These are phyloP conservation scores for Wickerhamomyces chambardii DNA, from an alignment of 805 yeast species.

Conservation along the genomic window DNA sequence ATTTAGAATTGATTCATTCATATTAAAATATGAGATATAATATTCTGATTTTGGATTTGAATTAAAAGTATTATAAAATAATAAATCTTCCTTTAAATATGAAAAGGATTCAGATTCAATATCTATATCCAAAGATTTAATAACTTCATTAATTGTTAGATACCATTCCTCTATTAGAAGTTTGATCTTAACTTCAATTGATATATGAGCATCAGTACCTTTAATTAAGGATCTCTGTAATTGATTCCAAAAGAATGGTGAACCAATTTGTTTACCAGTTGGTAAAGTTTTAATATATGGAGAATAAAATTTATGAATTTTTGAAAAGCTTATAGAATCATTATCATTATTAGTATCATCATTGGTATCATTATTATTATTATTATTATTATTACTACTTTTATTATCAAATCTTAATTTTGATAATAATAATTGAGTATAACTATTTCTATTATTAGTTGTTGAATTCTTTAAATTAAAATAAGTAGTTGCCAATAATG, in stretches of 20 bases:
- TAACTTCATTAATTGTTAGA: conserved; percentile 13
- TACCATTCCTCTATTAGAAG: conserved; percentile 56
- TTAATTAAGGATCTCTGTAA: conserved; percentile 40
- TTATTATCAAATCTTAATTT: conserved; percentile 29
- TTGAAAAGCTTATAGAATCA: conserved; percentile 5
- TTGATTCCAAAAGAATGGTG: conserved; percentile 61
- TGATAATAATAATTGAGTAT: conserved; percentile 27
- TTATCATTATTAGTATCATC: conserved; percentile 6
- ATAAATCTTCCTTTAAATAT: conserved; percentile 9
- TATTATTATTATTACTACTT: conserved; percentile 5
- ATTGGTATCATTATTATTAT: conserved; percentile 6
- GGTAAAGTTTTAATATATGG: conserved; percentile 47
- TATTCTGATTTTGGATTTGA: conserved; percentile 13
- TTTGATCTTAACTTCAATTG: conserved; percentile 36
- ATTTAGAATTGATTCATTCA: conserved; percentile 21
- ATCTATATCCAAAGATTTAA: conserved; percentile 6
- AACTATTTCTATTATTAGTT: conserved; percentile 6
- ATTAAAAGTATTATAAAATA: conserved; percentile 14
- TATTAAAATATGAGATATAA: conserved; percentile 15
- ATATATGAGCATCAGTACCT: conserved; percentile 64
- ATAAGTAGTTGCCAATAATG: conserved; percentile 24
- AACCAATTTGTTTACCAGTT: conserved; percentile 28
- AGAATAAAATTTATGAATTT: conserved; percentile 11
- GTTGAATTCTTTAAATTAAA: conserved; percentile 5
- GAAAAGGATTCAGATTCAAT: conserved; percentile 3